phyloP scores from a whole-genome alignment of 1,139 yeast genomes.

The Suhomyces kunorum region DNA sequence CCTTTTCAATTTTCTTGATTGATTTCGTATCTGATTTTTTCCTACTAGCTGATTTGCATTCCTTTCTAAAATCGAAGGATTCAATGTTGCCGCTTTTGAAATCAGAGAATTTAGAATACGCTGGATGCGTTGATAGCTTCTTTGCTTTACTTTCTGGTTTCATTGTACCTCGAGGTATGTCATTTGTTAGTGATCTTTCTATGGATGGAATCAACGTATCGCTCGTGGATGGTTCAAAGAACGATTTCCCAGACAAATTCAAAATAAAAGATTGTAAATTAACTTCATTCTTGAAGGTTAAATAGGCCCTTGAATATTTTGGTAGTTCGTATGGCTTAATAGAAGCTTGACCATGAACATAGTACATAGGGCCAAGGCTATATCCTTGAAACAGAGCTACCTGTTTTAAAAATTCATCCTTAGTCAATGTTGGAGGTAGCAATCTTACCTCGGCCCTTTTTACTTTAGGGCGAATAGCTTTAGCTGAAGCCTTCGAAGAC shows the following conservation, averaged over 20 bases:
- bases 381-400: constrained; percentile 7
- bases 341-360: constrained; percentile 34
- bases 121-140: constrained; percentile 5
- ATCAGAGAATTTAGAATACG: constrained; percentile 17
- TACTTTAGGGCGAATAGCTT: background rate
- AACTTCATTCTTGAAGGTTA: constrained; percentile 22
- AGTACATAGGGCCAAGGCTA: constrained; percentile 24
- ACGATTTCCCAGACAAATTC: constrained; percentile 24
- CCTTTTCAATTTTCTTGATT: background rate
- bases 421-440: constrained; percentile 36
- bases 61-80: constrained; percentile 18
- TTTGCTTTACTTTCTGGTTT: constrained; percentile 7
- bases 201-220: constrained; percentile 30
- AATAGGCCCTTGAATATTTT: constrained; percentile 31
- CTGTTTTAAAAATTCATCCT: constrained; percentile 25
- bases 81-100: constrained; percentile 15
- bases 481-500: background rate
- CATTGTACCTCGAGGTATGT: constrained; percentile 21
- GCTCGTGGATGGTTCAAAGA: constrained; percentile 22
- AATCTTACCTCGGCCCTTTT: constrained; percentile 32
- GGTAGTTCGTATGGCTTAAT: constrained; percentile 29
- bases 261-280: constrained; percentile 19
- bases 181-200: constrained; percentile 26
- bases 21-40: background rate
- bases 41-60: background rate